These are phyloP conservation scores for Termitomyces bulborhizus DNA, from an alignment of 768 basidiomycete species.

Conservation along the genomic window DNA sequence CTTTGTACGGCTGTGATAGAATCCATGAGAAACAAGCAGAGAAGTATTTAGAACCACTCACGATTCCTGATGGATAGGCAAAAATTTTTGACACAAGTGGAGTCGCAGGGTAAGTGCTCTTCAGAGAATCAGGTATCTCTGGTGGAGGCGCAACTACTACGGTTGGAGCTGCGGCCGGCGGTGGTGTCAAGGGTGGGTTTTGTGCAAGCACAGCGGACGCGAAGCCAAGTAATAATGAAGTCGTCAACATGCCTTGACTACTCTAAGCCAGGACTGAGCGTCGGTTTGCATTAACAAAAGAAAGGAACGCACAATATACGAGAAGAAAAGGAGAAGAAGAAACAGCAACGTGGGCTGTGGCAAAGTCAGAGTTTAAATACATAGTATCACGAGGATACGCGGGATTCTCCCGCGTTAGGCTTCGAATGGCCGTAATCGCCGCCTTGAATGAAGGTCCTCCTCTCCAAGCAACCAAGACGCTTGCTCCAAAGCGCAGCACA, in stretches of 20 bases:
- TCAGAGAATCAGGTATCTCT: constrained; percentile 4
- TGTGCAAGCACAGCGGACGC: neutral
- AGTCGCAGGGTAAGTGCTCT: constrained; percentile 30
- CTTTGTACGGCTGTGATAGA: constrained; percentile 21
- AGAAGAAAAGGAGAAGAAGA: constrained; percentile 5
- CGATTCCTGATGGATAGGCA: constrained; percentile 34
- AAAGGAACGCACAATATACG: neutral
- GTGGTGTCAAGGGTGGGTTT: constrained; percentile 2
- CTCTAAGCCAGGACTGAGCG: neutral
- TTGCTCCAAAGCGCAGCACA: constrained; percentile 1
- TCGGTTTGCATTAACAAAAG: neutral
- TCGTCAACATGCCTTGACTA: neutral
- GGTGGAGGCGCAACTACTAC: neutral
- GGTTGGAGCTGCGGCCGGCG: neutral
- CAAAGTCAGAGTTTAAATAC: neutral
- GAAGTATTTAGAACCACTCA: constrained; percentile 16
- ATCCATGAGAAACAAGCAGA: neutral
- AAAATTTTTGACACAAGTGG: constrained; percentile 37
- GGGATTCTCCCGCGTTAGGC: constrained; percentile 9
- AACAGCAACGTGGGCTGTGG: neutral
- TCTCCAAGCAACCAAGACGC: neutral
- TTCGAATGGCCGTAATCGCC: constrained; percentile 2
- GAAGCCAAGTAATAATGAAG: constrained; percentile 1
- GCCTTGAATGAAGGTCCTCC: neutral
- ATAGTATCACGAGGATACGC: constrained; percentile 9